Conservation (phyloP, 1,284 basidiomycete genomes). For the Ceratobasidium sp. region DNA sequence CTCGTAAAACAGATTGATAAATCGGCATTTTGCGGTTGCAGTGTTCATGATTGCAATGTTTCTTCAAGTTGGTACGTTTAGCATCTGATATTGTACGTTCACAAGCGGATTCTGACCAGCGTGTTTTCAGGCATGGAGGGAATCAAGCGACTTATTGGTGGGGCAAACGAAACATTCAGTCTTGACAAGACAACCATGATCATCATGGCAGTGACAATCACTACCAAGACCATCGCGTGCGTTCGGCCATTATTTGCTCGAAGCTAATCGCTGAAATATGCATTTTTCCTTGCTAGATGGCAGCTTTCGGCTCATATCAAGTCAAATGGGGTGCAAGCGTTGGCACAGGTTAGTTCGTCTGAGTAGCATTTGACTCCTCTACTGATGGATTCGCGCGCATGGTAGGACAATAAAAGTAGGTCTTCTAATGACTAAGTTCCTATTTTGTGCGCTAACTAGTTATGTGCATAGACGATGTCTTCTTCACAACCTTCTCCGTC, state of each 20-base stretch:
- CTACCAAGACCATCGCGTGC: slow-evolving; percentile 27
- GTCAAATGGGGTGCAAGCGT: slow-evolving; percentile 31
- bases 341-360: slow-evolving; percentile 29
- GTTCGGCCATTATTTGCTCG: background rate
- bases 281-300: slow-evolving; percentile 10
- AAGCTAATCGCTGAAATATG: background rate
- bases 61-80: slow-evolving; percentile 27
- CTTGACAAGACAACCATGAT: slow-evolving; percentile 21
- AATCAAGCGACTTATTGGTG: slow-evolving; percentile 11
- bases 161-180: background rate
- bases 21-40: background rate
- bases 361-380: too few relatives aligned
- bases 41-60: slow-evolving; percentile 40
- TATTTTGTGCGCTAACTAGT: background rate
- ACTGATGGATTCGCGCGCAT: too few relatives aligned
- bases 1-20: background rate
- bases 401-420: slow-evolving; percentile 36
- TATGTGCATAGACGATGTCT: slow-evolving; percentile 15
- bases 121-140: slow-evolving; percentile 17
- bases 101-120: background rate
- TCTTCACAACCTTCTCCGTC: slow-evolving; percentile 36
- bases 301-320: slow-evolving; percentile 30
- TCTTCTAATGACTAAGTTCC: background rate
- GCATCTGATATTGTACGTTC: background rate
- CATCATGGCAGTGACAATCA: slow-evolving; percentile 30